Base-by-base conservation (phyloP, 2,329 filamentous ascomycete species). In the Karstenula rhodostoma region DNA sequence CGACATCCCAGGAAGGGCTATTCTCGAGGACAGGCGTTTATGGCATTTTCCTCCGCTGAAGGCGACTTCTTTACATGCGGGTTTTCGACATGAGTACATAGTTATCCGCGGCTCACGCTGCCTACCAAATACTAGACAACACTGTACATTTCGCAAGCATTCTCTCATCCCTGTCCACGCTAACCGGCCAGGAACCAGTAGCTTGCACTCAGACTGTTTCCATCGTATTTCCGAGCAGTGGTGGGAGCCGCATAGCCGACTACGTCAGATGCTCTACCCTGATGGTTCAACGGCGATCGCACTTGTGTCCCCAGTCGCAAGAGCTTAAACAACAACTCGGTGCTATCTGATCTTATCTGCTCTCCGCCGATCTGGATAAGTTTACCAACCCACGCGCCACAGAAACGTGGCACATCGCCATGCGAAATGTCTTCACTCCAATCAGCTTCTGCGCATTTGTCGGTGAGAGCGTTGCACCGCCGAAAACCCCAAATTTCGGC, bases 51-150 rank as follows among this genome's bases (percentile, higher is more conserved):
- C 2, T 22, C 35, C 33, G 35, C 44, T 27, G 44, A 33, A 29
- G 35, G 15, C 43, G 27, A 43, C 33, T 37, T 15, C 23, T 49
- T n/a, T 13, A 4, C 23, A 5, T 27, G 40, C 29, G 40, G n/a
- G n/a, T 44, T 23, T 55, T 37, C 19, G n/a, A 46, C 29, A 48
- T 42, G 42, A 33, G 43, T 54, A 58, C n/a, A 58, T 54, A 58
- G 42, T 33, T 44, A 42, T 54, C 23, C 35, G 42, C 33, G 57
- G 57, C 43, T 58, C 50, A 33, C 50, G 43, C 50, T 29, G 50
- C 57, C 33, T 49, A 44, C 29, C 32, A 23, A 55, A 55, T 55
- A 33, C 35, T 15, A 55, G 22, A 35, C 52, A 27, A 55, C 12
- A 55, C 13, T 55, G 52, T 32, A 29, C 47, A 51, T 43, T 37